Evolutionary conservation across 352 stramenopile genomes (phyloP).

Genomic region (Globisporangium yorkense): DNA sequence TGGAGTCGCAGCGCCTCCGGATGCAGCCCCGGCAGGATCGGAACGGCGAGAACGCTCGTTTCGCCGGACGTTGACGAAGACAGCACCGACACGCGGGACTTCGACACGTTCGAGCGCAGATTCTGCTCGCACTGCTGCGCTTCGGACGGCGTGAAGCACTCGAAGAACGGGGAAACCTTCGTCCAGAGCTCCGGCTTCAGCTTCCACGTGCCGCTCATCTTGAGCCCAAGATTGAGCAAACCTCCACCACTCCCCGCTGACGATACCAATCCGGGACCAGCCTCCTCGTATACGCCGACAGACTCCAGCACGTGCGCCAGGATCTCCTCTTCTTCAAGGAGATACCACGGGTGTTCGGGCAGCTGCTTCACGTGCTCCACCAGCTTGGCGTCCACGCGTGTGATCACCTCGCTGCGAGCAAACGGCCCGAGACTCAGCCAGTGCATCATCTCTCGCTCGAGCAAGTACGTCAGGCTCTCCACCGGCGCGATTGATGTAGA

Average conservation of each 20-base stretch:
- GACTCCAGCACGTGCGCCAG: conserved; percentile 53
- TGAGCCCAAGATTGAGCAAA: conserved; percentile 47
- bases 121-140: conserved; percentile 74
- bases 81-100: not conserved
- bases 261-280: conserved; percentile 7
- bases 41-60: conserved; percentile 13
- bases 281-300: conserved; percentile 60
- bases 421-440: conserved; percentile 68
- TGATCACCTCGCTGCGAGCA: conserved; percentile 58
- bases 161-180: conserved; percentile 57
- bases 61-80: not conserved
- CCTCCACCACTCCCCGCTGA: conserved; percentile 10
- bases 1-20: conserved; percentile 22
- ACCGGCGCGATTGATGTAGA: conserved; percentile 24
- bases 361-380: conserved; percentile 72
- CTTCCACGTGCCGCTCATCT: conserved; percentile 66
- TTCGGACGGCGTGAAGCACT: conserved; percentile 72
- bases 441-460: conserved; percentile 73
- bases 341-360: conserved; percentile 36
- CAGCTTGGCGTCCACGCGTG: conserved; percentile 63
- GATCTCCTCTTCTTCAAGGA: conserved; percentile 77
- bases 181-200: conserved; percentile 51
- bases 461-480: conserved; percentile 30
- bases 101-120: conserved; percentile 25
- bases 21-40: conserved; percentile 22